A percentile compares a stretch with the other conserved stretches of the same genome.
These are phyloP conservation scores for Aureobasidium mangrovei DNA, from an alignment of 2,329 filamentous ascomycete species.

Conservation along the genomic window DNA sequence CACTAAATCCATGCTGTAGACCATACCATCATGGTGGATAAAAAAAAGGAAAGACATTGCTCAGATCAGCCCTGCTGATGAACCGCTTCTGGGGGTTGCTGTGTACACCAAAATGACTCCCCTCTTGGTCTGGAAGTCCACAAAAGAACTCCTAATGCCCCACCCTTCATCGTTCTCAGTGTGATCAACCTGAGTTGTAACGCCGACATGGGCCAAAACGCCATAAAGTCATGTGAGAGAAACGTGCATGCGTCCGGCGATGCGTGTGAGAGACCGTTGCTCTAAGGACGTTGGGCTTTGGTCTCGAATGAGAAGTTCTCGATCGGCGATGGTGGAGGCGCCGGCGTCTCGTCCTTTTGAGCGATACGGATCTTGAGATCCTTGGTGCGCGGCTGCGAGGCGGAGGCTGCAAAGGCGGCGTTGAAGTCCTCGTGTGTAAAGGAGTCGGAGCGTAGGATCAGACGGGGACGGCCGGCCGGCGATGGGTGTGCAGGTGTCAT, in stretches of 20 bases:
- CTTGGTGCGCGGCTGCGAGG: constrained; percentile 15
- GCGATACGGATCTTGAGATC: constrained; percentile 17
- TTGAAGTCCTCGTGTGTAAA: constrained; percentile 17
- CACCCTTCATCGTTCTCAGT: too few relatives aligned
- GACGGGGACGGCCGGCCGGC: constrained; percentile 10
- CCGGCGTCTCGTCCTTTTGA: constrained; percentile 15
- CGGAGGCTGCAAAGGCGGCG: constrained; percentile 15
- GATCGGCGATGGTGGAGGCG: constrained; percentile 17
- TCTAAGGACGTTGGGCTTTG: background rate
- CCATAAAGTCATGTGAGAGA: too few relatives aligned
- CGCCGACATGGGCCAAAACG: too few relatives aligned
- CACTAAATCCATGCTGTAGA: too few relatives aligned
- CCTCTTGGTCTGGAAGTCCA: too few relatives aligned
- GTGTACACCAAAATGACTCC: background rate
- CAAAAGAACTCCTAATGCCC: too few relatives aligned
- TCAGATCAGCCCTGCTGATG: background rate
- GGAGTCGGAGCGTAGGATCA: constrained; percentile 14
- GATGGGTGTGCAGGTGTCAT: constrained; percentile 16
- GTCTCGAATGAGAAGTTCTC: constrained; percentile 1
- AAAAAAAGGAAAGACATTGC: background rate
- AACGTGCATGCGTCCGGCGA: too few relatives aligned
- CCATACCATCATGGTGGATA: background rate
- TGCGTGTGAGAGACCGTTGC: too few relatives aligned
- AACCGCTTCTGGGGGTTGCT: background rate
- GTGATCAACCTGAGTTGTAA: too few relatives aligned